Evolutionary conservation across 2,329 filamentous ascomycete species (phyloP), one percentile per base, ranked within the genome.

Genomic region (Sporothrix globosa): DNA sequence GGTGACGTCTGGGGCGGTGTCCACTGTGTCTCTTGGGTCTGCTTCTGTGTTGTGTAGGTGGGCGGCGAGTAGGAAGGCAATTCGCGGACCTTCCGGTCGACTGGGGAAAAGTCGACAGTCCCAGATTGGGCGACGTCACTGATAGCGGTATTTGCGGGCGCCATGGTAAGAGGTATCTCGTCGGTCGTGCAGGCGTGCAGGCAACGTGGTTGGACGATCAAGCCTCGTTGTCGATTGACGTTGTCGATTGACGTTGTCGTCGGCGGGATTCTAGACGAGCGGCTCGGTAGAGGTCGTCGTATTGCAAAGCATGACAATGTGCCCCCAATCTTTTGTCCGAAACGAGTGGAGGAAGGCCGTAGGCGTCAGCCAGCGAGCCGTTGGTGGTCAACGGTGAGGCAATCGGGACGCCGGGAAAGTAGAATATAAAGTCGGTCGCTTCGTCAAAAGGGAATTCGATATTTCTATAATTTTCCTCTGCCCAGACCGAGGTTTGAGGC

Each of bases 51-150:
- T n/a, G 46, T 44, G 24, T 69, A 69, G 0, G 34, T 21, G 39
- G 66, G 65, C 58, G 61, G 65, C 2, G 63, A 68, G 53, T 68
- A 61, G 13, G 68, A 56, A 3, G 54, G 68, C 58, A 67, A 48
- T 34, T 70, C 63, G 48, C 46, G 69, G 34, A 50, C 48, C 21
- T 61, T 44, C 65, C 39, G 39, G 53, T 68, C 53, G 41, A 60
- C 41, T 6, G 39, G 24, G 41, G 39, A 46, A 46, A 63, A 63
- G 66, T 56, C 17, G 52, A 46, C 52, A 4, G 50, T 14, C 13
- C 39, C 52, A 19, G 66, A 14, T 19, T 24, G 19, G 19, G 41
- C 53, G 21, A 48, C 41, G 44, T 46, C 52, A 27, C 41, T 13
- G 24, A 24, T 21, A 21, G 14, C 44, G 19, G 61, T 24, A 19